These are phyloP conservation scores for Rubus idaeus DNA, from an alignment of 306 rosid genomes.

Conservation along the genomic window DNA sequence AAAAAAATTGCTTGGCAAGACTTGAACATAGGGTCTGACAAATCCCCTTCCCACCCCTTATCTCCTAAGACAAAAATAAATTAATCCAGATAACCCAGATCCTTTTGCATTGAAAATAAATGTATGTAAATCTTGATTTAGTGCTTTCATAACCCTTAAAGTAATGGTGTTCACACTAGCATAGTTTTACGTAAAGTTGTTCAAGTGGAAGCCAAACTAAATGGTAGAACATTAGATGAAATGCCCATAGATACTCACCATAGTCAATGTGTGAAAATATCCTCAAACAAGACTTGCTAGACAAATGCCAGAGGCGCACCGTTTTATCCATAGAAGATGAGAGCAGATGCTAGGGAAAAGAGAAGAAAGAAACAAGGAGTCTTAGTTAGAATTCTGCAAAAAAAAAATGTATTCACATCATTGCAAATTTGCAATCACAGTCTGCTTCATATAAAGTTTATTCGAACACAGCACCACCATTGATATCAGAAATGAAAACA, in stretches of 20 bases:
- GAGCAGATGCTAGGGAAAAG: slow-evolving; percentile 75
- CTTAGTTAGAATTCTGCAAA: background rate
- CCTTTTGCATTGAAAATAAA: background rate
- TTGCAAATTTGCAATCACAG: background rate
- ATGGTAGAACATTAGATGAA: slow-evolving; percentile 15
- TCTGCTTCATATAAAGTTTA: background rate
- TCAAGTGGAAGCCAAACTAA: slow-evolving; percentile 21
- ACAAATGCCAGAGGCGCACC: slow-evolving; percentile 91
- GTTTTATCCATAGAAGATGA: slow-evolving; percentile 99
- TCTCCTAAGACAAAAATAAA: background rate
- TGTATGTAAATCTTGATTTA: background rate
- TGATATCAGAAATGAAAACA: background rate
- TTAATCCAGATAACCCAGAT: background rate
- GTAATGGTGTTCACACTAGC: slow-evolving; percentile 14
- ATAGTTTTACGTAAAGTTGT: slow-evolving; percentile 16
- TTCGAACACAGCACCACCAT: background rate
- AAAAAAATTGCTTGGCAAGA: background rate
- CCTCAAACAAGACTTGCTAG: slow-evolving; percentile 81
- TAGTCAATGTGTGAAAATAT: slow-evolving; percentile 88
- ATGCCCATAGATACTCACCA: slow-evolving; percentile 55
- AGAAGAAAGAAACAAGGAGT: slow-evolving; percentile 11
- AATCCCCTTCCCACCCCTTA: slow-evolving; percentile 2
- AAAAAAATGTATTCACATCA: background rate
- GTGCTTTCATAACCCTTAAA: slow-evolving; percentile 15
- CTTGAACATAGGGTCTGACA: background rate